Conservation (phyloP, 108 stramenopile genomes). For the Skeletonema marinoi region DNA sequence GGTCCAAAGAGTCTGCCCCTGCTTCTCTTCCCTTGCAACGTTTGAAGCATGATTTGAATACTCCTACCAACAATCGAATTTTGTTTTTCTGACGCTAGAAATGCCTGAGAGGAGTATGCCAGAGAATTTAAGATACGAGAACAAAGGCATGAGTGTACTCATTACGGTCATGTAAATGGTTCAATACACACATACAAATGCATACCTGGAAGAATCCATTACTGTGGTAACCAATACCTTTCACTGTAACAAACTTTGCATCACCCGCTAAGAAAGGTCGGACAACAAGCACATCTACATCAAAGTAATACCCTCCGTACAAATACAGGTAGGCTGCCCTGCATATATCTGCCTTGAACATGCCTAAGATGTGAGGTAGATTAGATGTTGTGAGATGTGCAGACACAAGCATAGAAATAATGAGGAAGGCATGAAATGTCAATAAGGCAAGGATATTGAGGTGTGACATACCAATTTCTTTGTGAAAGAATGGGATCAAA, state of each 20-base stretch:
- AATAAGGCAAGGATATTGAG: neutral
- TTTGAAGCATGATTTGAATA: constrained; percentile 6
- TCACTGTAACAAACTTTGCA: constrained; percentile 27
- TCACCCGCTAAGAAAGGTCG: constrained; percentile 11
- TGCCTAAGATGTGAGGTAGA: constrained; percentile 1
- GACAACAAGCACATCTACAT: constrained; percentile 32
- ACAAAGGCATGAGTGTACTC: too few species aligned
- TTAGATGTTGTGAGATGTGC: too few species aligned
- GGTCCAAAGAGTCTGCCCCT: constrained; percentile 4
- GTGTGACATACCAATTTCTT: constrained; percentile 9
- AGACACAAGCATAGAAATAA: too few species aligned
- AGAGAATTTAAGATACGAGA: too few species aligned
- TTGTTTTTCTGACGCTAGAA: constrained; percentile 20
- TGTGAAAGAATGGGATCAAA: constrained; percentile 15
- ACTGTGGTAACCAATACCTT: neutral
- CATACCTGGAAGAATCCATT: constrained; percentile 27
- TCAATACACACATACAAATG: too few species aligned
- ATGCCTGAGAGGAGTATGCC: neutral
- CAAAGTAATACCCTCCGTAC: constrained; percentile 40
- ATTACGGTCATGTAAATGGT: too few species aligned
- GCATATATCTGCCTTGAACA: constrained; percentile 40
- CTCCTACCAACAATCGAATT: constrained; percentile 10
- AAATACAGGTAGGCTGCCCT: constrained; percentile 21
- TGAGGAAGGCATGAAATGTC: neutral
- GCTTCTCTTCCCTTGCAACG: neutral